Evolutionary conservation across 495 filamentous ascomycete genomes (phyloP).

Genomic region (Penicillium dipodomyicola): DNA sequence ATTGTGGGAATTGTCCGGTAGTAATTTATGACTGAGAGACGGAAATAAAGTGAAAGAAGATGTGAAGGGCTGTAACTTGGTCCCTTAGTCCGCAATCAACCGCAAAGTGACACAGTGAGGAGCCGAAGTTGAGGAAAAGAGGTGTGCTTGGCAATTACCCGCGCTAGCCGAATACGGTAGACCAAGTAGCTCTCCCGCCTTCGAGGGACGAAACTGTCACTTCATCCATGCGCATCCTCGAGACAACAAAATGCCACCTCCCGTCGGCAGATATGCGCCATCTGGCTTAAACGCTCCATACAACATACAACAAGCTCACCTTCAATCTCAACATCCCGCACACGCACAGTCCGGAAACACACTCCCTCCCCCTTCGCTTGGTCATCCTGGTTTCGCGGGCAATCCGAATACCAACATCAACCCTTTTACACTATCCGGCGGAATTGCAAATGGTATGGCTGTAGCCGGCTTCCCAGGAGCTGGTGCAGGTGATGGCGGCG

Average conservation of each 20-base stretch:
- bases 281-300: conserved; percentile 53
- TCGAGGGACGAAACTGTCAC: conserved; percentile 26
- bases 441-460: conserved; percentile 51
- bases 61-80: conserved; percentile 16
- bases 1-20: conserved; percentile 28
- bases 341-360: conserved; percentile 54
- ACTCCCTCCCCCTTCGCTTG: conserved; percentile 59
- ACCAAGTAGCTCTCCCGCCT: conserved; percentile 24
- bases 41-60: conserved; percentile 10
- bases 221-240: conserved; percentile 17
- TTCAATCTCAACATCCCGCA: conserved; percentile 50
- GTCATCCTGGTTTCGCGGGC: conserved; percentile 57
- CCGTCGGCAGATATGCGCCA: conserved; percentile 54
- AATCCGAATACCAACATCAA: conserved; percentile 67
- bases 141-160: conserved; percentile 28
- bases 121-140: conserved; percentile 22
- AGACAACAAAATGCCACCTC: conserved; percentile 32
- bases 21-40: conserved; percentile 14
- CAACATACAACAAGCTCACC: conserved; percentile 49
- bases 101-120: conserved; percentile 19
- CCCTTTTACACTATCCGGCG: conserved; percentile 60
- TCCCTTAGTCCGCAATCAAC: conserved; percentile 14
- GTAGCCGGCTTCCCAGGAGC: conserved; percentile 56
- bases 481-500: conserved; percentile 60
- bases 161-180: conserved; percentile 38